These are phyloP conservation scores for Tubosaeta sp. DNA, from an alignment of 768 basidiomycete genomes.

Conservation along the genomic window DNA sequence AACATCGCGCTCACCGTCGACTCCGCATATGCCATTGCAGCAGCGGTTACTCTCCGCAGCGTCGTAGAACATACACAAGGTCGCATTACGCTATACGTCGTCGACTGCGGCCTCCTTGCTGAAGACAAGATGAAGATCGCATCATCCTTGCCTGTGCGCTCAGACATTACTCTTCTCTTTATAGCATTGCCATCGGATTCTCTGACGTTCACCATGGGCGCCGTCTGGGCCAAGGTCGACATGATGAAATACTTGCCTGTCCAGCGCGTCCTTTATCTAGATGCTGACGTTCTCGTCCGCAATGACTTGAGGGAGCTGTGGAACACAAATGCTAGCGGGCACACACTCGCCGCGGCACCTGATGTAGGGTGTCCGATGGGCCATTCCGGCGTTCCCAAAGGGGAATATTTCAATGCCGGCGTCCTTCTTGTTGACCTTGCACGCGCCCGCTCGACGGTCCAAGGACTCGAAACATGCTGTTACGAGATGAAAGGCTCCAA, in stretches of 20 bases:
- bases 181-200: constrained; percentile 32
- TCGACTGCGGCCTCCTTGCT: constrained; percentile 42
- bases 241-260: constrained; percentile 43
- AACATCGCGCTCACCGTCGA: constrained; percentile 45
- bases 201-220: constrained; percentile 26
- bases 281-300: constrained; percentile 49
- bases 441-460: constrained; percentile 26
- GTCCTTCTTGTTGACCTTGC: constrained; percentile 50
- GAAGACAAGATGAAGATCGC: constrained; percentile 33
- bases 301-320: constrained; percentile 39
- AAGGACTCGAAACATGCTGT: constrained; percentile 26
- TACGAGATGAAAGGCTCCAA: constrained; percentile 25
- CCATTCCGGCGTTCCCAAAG: constrained; percentile 30
- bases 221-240: constrained; percentile 50
- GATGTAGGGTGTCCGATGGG: constrained; percentile 52
- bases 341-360: constrained; percentile 39
- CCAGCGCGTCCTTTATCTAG: constrained; percentile 49
- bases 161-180: constrained; percentile 41
- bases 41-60: constrained; percentile 46
- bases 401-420: constrained; percentile 52
- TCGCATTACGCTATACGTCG: constrained; percentile 45
- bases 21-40: constrained; percentile 43
- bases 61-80: constrained; percentile 32
- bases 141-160: constrained; percentile 22
- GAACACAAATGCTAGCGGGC: constrained; percentile 40